Conservation (phyloP, 1,284 basidiomycete species). For the Meripilus lineatus region DNA sequence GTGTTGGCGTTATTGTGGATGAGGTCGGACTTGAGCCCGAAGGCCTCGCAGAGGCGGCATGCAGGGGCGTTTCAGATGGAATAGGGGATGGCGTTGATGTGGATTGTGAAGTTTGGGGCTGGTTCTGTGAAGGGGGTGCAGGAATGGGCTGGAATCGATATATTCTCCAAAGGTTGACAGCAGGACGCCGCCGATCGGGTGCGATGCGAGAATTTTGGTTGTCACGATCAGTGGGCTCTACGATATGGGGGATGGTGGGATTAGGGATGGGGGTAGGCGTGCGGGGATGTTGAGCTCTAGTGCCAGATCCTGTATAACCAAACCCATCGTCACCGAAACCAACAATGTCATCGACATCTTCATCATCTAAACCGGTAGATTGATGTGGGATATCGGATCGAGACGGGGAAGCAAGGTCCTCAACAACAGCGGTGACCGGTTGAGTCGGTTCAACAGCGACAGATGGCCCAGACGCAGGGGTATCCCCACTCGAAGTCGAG, state of each 20-base stretch:
- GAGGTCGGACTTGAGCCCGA: constrained; percentile 5
- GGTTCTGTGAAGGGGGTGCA: constrained; percentile 16
- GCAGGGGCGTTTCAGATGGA: constrained; percentile 6
- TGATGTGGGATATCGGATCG: not conserved
- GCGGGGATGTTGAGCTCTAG: constrained; percentile 14
- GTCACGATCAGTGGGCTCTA: not conserved
- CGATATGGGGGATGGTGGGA: not conserved
- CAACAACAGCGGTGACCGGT: constrained; percentile 26
- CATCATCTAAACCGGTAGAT: constrained; percentile 6
- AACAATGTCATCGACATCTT: constrained; percentile 13
- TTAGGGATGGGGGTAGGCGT: constrained; percentile 16
- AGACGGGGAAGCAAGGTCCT: constrained; percentile 6
- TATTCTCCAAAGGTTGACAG: constrained; percentile 77
- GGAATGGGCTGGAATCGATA: constrained; percentile 70
- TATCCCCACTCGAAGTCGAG: constrained; percentile 1
- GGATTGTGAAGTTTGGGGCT: constrained; percentile 5
- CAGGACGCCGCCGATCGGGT: constrained; percentile 26
- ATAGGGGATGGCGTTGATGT: constrained; percentile 6
- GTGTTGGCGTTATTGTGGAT: constrained; percentile 3
- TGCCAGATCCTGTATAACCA: constrained; percentile 15
- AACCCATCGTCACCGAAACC: constrained; percentile 12
- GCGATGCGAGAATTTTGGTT: not conserved
- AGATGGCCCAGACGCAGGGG: constrained; percentile 8
- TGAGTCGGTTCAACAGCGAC: not conserved
- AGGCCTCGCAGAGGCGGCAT: constrained; percentile 1